phyloP scores from a whole-genome alignment of 2,329 filamentous ascomycete species.

The Aspergillus versicolor region DNA sequence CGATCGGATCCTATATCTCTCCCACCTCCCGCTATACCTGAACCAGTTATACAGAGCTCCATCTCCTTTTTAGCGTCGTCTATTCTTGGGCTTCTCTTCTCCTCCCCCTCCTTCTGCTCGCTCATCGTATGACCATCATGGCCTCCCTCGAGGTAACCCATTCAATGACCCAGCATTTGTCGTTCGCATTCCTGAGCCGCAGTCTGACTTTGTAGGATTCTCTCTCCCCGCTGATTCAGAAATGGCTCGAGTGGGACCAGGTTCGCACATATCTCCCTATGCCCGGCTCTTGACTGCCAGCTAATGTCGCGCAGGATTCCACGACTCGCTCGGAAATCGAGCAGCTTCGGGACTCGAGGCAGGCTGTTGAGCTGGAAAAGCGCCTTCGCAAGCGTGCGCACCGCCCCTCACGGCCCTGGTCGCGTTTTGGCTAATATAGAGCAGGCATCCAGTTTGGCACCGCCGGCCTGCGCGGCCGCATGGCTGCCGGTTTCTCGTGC shows the following conservation, averaged over 20 bases:
- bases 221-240: slow-evolving; percentile 46
- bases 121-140: slow-evolving; percentile 27
- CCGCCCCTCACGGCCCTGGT: background rate
- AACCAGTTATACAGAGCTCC: background rate
- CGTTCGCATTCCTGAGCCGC: background rate
- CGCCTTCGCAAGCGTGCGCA: slow-evolving; percentile 51
- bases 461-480: slow-evolving; percentile 61
- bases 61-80: background rate
- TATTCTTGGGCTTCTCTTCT: background rate
- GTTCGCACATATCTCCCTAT: slow-evolving; percentile 23
- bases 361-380: slow-evolving; percentile 51
- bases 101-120: slow-evolving; percentile 1
- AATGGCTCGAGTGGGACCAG: slow-evolving; percentile 60
- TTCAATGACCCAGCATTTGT: slow-evolving; percentile 1
- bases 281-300: slow-evolving; percentile 9
- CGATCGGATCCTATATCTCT: slow-evolving; percentile 10
- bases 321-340: slow-evolving; percentile 56
- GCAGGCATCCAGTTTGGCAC: slow-evolving; percentile 61
- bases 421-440: slow-evolving; percentile 5
- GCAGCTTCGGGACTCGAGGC: slow-evolving; percentile 47
- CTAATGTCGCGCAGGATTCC: slow-evolving; percentile 41
- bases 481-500: slow-evolving; percentile 64
- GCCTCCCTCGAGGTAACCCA: slow-evolving; percentile 19
- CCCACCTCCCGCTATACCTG: background rate
- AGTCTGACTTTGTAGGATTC: slow-evolving; percentile 28